phyloP scores from a whole-genome alignment of 2,329 filamentous ascomycete species.

The Colletotrichum sp. region DNA sequence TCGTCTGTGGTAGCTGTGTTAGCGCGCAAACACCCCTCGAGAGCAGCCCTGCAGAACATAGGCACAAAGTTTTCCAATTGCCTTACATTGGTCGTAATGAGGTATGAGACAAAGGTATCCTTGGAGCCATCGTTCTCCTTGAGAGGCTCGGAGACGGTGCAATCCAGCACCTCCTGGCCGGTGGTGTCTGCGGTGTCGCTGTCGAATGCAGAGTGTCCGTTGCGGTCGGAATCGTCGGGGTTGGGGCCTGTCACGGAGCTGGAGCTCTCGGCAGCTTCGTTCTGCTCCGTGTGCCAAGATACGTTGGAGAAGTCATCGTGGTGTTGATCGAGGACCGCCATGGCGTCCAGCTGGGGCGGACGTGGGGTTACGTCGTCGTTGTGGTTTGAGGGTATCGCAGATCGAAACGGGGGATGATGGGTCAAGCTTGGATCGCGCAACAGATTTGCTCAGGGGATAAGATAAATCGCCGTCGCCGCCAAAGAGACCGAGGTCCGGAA shows the following conservation, averaged over 20 bases:
- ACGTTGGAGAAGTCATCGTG: slow-evolving; percentile 80
- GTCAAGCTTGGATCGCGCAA: background rate
- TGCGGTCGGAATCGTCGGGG: slow-evolving; percentile 19
- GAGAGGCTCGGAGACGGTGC: slow-evolving; percentile 80
- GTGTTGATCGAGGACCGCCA: slow-evolving; percentile 55
- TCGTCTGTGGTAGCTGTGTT: slow-evolving; percentile 68
- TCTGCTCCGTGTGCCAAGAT: slow-evolving; percentile 74
- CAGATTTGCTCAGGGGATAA: background rate
- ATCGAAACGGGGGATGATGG: background rate
- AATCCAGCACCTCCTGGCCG: slow-evolving; percentile 76
- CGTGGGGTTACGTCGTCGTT: slow-evolving; percentile 21
- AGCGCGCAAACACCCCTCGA: background rate
- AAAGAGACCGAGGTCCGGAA: background rate
- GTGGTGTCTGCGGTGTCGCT: slow-evolving; percentile 63
- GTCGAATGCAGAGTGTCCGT: slow-evolving; percentile 47
- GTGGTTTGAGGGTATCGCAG: background rate
- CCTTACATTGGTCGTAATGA: slow-evolving; percentile 85
- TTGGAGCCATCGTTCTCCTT: slow-evolving; percentile 98
- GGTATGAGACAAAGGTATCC: slow-evolving; percentile 94
- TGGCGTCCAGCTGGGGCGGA: slow-evolving; percentile 26
- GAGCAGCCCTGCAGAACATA: background rate
- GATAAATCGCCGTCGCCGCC: background rate
- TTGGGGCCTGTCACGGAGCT: slow-evolving; percentile 32
- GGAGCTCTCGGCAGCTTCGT: slow-evolving; percentile 16
- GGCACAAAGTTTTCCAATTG: background rate